Percentiles rank a stretch among this genome's conserved stretches.
Conservation (phyloP, 768 basidiomycete genomes). For the Artomyces pyxidatus region DNA sequence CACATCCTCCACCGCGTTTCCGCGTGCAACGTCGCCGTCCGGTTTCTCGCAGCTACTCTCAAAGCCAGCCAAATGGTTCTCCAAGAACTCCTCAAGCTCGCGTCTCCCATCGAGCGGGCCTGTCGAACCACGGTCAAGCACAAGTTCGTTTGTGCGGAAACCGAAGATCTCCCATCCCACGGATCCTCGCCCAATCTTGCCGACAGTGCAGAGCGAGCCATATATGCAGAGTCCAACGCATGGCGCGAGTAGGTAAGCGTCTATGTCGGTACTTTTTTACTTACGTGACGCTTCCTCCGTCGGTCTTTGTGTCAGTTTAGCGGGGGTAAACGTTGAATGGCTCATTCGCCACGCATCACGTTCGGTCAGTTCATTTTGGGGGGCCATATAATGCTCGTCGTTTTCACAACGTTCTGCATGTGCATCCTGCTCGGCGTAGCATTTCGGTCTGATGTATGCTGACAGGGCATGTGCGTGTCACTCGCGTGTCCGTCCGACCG, state of each 20-base stretch:
- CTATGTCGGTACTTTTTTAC: too few species aligned
- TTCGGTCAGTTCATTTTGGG: too few species aligned
- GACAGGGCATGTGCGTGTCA: neutral
- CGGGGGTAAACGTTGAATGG: neutral
- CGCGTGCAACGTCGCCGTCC: constrained; percentile 60
- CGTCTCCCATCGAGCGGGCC: constrained; percentile 37
- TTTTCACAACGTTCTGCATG: neutral
- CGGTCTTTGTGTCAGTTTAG: too few species aligned
- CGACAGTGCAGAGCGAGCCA: constrained; percentile 35
- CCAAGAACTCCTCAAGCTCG: constrained; percentile 9
- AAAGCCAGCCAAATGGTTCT: constrained; percentile 67
- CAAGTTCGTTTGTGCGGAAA: constrained; percentile 40
- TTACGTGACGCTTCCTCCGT: too few species aligned
- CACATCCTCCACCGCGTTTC: constrained; percentile 18
- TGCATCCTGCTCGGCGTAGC: neutral
- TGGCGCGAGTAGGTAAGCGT: constrained; percentile 50
- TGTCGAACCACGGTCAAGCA: constrained; percentile 31
- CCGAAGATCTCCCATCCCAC: constrained; percentile 82
- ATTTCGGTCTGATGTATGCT: neutral
- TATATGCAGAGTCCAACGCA: constrained; percentile 28
- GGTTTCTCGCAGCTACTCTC: constrained; percentile 60
- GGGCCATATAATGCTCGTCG: too few species aligned
- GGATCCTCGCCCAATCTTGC: constrained; percentile 68
- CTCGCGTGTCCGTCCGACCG: neutral
- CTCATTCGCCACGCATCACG: neutral